Evolutionary conservation across 1,284 basidiomycete species (phyloP).

Genomic region (Papiliotrema flavescens): DNA sequence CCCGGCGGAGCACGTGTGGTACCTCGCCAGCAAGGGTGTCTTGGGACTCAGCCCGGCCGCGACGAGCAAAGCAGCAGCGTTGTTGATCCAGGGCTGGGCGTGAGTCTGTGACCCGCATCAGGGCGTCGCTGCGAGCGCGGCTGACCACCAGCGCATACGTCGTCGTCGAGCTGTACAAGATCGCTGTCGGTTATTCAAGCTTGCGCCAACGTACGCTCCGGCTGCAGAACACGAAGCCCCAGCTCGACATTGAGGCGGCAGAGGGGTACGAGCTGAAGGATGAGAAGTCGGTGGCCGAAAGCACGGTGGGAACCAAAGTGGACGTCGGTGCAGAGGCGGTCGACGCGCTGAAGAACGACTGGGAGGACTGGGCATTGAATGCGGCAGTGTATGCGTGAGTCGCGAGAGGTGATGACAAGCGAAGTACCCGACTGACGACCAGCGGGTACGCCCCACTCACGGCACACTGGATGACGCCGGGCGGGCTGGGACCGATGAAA

Average conservation of each 20-base stretch:
- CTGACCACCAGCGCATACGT: slow-evolving; percentile 34
- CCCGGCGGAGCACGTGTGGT: slow-evolving; percentile 43
- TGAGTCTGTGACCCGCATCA: slow-evolving; percentile 20
- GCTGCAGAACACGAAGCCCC: slow-evolving; percentile 18
- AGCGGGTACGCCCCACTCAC: slow-evolving; percentile 47
- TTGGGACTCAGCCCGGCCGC: slow-evolving; percentile 26
- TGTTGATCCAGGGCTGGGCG: slow-evolving; percentile 47
- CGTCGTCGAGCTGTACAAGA: slow-evolving; percentile 32
- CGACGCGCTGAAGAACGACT: slow-evolving; percentile 24
- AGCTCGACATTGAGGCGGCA: slow-evolving; percentile 18
- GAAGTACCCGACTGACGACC: neutral
- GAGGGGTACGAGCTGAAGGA: slow-evolving; percentile 39
- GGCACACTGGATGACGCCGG: slow-evolving; percentile 43
- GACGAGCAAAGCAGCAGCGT: slow-evolving; percentile 21
- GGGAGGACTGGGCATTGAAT: slow-evolving; percentile 24
- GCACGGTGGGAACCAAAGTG: neutral
- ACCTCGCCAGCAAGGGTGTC: slow-evolving; percentile 40
- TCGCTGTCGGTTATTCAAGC: slow-evolving; percentile 18
- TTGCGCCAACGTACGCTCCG: slow-evolving; percentile 21
- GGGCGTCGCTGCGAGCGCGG: neutral
- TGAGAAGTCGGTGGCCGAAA: slow-evolving; percentile 2
- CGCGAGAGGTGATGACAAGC: neutral
- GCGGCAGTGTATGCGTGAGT: slow-evolving; percentile 32
- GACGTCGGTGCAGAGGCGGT: neutral
- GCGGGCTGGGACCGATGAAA: slow-evolving; percentile 36